A percentile compares a stretch with the other conserved stretches of the same genome.
These are phyloP conservation scores for Naganishia liquefaciens DNA, from an alignment of 1,284 basidiomycete species.

Conservation along the genomic window DNA sequence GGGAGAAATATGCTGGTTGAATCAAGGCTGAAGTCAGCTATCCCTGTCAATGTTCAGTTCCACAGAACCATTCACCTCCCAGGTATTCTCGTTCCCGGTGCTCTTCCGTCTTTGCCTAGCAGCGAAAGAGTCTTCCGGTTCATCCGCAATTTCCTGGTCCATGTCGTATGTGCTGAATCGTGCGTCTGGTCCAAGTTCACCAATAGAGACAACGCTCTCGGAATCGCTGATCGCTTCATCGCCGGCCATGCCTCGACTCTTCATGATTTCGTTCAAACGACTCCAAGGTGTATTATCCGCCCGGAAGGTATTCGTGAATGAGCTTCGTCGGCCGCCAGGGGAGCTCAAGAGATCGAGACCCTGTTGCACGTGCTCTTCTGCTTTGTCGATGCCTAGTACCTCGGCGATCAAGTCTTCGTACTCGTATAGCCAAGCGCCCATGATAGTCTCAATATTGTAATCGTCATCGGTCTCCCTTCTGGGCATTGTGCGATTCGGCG, in stretches of 20 bases:
- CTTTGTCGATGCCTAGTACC: conserved; percentile 50
- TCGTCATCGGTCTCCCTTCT: conserved; percentile 40
- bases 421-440: conserved; percentile 59
- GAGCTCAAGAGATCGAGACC: conserved; percentile 14
- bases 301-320: background rate
- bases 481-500: conserved; percentile 51
- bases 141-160: conserved; percentile 59
- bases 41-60: background rate
- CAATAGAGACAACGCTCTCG: conserved; percentile 83
- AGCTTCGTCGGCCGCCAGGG: conserved; percentile 13
- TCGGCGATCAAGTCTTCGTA: conserved; percentile 59
- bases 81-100: conserved; percentile 70
- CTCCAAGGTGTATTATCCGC: conserved; percentile 47
- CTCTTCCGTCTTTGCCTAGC: conserved; percentile 63
- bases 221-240: conserved; percentile 78
- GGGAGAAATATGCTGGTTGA: conserved; percentile 82
- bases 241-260: conserved; percentile 36
- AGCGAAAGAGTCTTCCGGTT: conserved; percentile 61
- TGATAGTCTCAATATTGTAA: conserved; percentile 58
- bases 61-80: conserved; percentile 69
- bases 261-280: conserved; percentile 47
- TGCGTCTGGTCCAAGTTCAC: conserved; percentile 75
- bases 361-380: conserved; percentile 27
- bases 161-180: conserved; percentile 65
- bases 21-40: conserved; percentile 53